Evolutionary conservation across 2,329 filamentous ascomycete genomes (phyloP).

Genomic region (Colletotrichum sp.): DNA sequence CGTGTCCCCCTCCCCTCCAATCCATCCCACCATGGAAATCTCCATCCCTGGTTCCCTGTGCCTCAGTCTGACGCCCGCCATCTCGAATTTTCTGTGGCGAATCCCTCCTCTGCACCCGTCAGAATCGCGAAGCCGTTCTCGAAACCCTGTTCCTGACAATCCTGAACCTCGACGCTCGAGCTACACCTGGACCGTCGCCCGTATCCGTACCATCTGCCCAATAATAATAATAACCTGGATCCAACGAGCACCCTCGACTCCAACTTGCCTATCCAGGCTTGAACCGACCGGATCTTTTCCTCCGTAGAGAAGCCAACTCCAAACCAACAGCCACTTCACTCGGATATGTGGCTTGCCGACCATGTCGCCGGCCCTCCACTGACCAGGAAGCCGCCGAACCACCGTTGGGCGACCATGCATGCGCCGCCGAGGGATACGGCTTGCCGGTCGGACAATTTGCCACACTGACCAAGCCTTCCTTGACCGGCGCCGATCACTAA

Average conservation of each 20-base stretch:
- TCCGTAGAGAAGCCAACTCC: not conserved
- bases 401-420: not conserved
- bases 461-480: not conserved
- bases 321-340: not conserved
- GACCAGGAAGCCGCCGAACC: not conserved
- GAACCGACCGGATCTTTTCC: slow-evolving; percentile 3
- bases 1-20: not conserved
- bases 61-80: not conserved
- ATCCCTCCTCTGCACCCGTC: not conserved
- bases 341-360: not conserved
- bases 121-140: not conserved
- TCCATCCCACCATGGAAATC: not conserved
- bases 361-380: not conserved
- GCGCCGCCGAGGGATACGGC: not conserved
- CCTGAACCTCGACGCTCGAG: not conserved
- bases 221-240: not conserved
- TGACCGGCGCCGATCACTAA: slow-evolving; percentile 14
- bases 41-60: too few species aligned
- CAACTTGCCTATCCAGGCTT: not conserved
- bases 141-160: not conserved
- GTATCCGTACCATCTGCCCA: not conserved
- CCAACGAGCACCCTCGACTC: not conserved
- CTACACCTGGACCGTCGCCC: not conserved
- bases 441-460: slow-evolving; percentile 4
- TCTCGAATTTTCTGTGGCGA: not conserved